Evolutionary conservation across 2,329 filamentous ascomycete genomes (phyloP).

Genomic region (Lasiodiplodia citricola): DNA sequence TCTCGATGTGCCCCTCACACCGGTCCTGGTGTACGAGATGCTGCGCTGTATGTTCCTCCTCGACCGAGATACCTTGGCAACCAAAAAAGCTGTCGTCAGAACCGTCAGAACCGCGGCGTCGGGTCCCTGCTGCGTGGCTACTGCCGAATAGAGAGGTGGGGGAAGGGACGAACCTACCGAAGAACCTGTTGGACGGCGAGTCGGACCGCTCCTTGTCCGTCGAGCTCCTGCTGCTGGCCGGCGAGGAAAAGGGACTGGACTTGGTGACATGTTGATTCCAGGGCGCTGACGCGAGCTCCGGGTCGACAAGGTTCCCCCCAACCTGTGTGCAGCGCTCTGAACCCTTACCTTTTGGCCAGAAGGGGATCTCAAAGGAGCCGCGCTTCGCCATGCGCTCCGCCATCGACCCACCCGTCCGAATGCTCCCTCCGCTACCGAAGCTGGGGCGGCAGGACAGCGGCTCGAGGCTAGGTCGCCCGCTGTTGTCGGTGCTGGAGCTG

Average conservation of each 20-base stretch:
- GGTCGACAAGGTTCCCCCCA: neutral
- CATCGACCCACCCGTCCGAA: neutral
- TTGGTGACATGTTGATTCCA: conserved; percentile 21
- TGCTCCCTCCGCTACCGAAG: neutral
- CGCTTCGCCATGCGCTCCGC: conserved; percentile 8
- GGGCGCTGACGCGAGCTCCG: neutral
- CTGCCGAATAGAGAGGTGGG: neutral
- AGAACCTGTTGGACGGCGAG: neutral
- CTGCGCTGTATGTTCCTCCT: neutral
- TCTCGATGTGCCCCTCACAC: neutral
- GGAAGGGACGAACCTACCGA: conserved; percentile 17
- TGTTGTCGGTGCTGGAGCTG: neutral
- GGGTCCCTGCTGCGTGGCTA: neutral
- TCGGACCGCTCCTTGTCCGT: neutral
- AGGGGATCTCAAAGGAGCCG: neutral
- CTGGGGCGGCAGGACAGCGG: neutral
- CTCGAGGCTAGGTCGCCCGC: neutral
- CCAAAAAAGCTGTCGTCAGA: conserved; percentile 22
- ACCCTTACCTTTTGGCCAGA: conserved; percentile 7
- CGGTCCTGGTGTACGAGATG: neutral
- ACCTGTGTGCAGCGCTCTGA: neutral
- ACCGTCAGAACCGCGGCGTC: conserved; percentile 12
- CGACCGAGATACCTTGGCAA: conserved; percentile 12
- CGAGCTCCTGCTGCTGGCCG: neutral
- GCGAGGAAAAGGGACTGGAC: neutral